Percentiles rank a stretch among this genome's conserved stretches.
Conservation (phyloP, 1,139 yeast species). For the Debaryomyces coudertii region DNA sequence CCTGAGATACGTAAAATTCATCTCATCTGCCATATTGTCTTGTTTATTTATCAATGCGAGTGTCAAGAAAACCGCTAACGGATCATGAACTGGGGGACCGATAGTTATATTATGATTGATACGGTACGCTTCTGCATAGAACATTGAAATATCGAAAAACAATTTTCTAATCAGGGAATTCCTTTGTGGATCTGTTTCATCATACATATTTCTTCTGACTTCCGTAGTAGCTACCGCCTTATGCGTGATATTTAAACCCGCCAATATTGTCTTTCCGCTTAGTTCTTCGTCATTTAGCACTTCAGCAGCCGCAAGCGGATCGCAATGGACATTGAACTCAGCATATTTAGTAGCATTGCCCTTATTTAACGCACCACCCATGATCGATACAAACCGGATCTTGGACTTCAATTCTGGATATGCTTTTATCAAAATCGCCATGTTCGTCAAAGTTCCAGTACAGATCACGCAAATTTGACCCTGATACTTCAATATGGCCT, state of each 20-base stretch:
- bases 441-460: constrained; percentile 75
- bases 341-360: constrained; percentile 56
- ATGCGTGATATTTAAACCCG: constrained; percentile 75
- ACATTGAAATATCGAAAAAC: constrained; percentile 60
- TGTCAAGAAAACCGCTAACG: constrained; percentile 66
- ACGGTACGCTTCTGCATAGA: constrained; percentile 53
- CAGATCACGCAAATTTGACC: constrained; percentile 61
- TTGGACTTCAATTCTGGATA: constrained; percentile 54
- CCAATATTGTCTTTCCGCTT: constrained; percentile 52
- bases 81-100: constrained; percentile 87
- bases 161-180: constrained; percentile 50
- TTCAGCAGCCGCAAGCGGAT: constrained; percentile 71
- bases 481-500: constrained; percentile 45
- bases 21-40: constrained; percentile 28
- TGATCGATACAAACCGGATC: constrained; percentile 58
- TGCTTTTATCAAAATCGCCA: constrained; percentile 53
- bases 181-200: constrained; percentile 14
- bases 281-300: constrained; percentile 53
- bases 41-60: constrained; percentile 46
- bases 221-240: constrained; percentile 59
- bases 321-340: constrained; percentile 80
- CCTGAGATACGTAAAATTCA: constrained; percentile 34
- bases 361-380: constrained; percentile 73
- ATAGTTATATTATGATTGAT: constrained; percentile 43
- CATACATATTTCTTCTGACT: constrained; percentile 38